Conservation (phyloP, 1,284 basidiomycete genomes). For the Ustilago shanxiensis region DNA sequence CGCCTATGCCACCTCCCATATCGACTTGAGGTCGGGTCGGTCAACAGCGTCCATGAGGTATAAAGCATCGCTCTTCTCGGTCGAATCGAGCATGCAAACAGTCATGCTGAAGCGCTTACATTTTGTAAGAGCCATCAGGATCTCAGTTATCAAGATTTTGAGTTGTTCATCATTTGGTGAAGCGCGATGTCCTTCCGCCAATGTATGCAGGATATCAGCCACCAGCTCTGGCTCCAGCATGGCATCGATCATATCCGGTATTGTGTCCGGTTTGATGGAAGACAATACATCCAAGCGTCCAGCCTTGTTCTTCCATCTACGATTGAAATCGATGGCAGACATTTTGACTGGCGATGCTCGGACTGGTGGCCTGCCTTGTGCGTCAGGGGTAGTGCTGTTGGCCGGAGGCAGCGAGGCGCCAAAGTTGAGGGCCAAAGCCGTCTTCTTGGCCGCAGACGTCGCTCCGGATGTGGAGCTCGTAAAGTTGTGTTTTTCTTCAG, state of each 20-base stretch:
- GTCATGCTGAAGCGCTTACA: slow-evolving; percentile 46
- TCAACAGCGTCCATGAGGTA: slow-evolving; percentile 22
- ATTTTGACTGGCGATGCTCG: slow-evolving; percentile 3
- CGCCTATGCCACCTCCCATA: slow-evolving; percentile 30
- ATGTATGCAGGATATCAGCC: slow-evolving; percentile 29
- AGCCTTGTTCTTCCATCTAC: slow-evolving; percentile 41
- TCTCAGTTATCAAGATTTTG: not conserved
- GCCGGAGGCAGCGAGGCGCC: slow-evolving; percentile 9
- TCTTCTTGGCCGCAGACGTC: slow-evolving; percentile 17
- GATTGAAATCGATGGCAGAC: slow-evolving; percentile 48
- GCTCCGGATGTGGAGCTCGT: not conserved
- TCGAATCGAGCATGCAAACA: slow-evolving; percentile 37
- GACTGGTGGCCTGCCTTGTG: not conserved
- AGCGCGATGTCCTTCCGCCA: slow-evolving; percentile 9
- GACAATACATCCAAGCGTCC: slow-evolving; percentile 18
- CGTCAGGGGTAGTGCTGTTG: not conserved
- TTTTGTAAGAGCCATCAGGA: slow-evolving; percentile 21
- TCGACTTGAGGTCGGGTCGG: slow-evolving; percentile 19
- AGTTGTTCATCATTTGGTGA: slow-evolving; percentile 2
- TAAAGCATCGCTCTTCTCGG: slow-evolving; percentile 25
- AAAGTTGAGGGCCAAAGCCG: slow-evolving; percentile 41
- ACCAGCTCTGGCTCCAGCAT: slow-evolving; percentile 44
- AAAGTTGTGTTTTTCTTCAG: not conserved
- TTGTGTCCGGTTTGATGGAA: slow-evolving; percentile 20
- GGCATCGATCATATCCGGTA: slow-evolving; percentile 39